These are phyloP conservation scores for Tricholoma sp. DNA, from an alignment of 768 basidiomycete genomes.

Conservation along the genomic window DNA sequence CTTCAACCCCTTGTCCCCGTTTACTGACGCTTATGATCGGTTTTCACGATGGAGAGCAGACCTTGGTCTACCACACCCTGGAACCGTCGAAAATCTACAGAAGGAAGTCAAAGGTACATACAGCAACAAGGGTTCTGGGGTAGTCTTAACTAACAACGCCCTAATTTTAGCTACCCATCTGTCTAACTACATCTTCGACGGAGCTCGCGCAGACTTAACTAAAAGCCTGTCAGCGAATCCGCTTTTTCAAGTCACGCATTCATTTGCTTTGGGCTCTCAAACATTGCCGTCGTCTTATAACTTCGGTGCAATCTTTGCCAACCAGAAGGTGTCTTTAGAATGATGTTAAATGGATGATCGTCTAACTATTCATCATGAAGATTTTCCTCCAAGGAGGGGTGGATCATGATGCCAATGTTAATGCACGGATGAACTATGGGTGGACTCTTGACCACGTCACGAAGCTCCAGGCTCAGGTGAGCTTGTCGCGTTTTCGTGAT, in stretches of 20 bases:
- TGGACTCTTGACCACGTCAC: slow-evolving; percentile 77
- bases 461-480: slow-evolving; percentile 85
- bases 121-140: background rate
- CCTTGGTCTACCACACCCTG: slow-evolving; percentile 85
- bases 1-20: slow-evolving; percentile 48
- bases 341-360: slow-evolving; percentile 1
- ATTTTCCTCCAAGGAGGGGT: slow-evolving; percentile 89
- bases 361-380: slow-evolving; percentile 36
- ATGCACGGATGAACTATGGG: slow-evolving; percentile 82
- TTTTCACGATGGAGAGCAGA: slow-evolving; percentile 80
- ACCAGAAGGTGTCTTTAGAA: slow-evolving; percentile 50
- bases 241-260: slow-evolving; percentile 98
- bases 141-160: slow-evolving; percentile 1
- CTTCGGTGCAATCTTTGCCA: slow-evolving; percentile 91
- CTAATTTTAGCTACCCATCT: slow-evolving; percentile 70
- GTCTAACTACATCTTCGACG: slow-evolving; percentile 95
- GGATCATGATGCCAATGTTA: slow-evolving; percentile 90
- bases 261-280: slow-evolving; percentile 87
- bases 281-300: slow-evolving; percentile 85
- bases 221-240: slow-evolving; percentile 91
- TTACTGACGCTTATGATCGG: slow-evolving; percentile 63
- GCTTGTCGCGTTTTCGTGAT: slow-evolving; percentile 16
- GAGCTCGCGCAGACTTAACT: slow-evolving; percentile 91
- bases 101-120: slow-evolving; percentile 86
- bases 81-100: slow-evolving; percentile 86